Percentiles rank a stretch among this genome's conserved stretches.
Evolutionary conservation across 768 basidiomycete species (phyloP).

Genomic region (Boletus bicolor): DNA sequence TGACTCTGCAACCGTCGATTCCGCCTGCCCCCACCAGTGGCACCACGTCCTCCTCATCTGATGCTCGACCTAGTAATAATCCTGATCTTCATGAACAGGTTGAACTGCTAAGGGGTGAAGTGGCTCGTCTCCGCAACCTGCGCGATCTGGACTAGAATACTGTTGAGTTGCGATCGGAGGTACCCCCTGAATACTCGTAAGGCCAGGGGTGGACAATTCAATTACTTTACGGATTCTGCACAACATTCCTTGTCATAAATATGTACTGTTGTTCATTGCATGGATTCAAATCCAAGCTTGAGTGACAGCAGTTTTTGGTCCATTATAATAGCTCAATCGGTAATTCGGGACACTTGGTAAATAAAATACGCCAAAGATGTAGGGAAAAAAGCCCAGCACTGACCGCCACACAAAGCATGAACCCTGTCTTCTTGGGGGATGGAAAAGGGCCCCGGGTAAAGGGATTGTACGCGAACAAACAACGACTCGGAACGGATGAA

Average conservation of each 20-base stretch:
- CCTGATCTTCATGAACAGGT: constrained; percentile 1
- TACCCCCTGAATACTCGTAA: not conserved
- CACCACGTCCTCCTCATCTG: not conserved
- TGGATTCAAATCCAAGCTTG: not conserved
- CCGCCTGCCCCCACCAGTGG: not conserved
- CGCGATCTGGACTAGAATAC: not conserved
- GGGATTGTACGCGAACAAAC: too few relatives aligned
- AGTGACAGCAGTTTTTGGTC: too few relatives aligned
- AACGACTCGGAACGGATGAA: too few relatives aligned
- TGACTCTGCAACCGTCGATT: not conserved
- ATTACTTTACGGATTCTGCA: not conserved
- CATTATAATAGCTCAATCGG: too few relatives aligned
- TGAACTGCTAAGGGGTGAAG: constrained; percentile 3
- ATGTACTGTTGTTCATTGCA: not conserved
- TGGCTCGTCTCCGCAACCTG: constrained; percentile 6
- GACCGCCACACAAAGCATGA: too few relatives aligned
- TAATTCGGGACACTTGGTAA: too few relatives aligned
- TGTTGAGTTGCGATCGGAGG: not conserved
- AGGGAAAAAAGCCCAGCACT: too few relatives aligned
- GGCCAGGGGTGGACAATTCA: not conserved
- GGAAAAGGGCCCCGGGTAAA: too few relatives aligned
- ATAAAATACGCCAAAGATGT: too few relatives aligned
- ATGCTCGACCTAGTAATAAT: not conserved
- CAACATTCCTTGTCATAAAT: too few relatives aligned
- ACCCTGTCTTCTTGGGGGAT: too few relatives aligned